These are phyloP conservation scores for Trypanosoma rangeli DNA, from an alignment of 208 protist genomes.

Conservation along the genomic window DNA sequence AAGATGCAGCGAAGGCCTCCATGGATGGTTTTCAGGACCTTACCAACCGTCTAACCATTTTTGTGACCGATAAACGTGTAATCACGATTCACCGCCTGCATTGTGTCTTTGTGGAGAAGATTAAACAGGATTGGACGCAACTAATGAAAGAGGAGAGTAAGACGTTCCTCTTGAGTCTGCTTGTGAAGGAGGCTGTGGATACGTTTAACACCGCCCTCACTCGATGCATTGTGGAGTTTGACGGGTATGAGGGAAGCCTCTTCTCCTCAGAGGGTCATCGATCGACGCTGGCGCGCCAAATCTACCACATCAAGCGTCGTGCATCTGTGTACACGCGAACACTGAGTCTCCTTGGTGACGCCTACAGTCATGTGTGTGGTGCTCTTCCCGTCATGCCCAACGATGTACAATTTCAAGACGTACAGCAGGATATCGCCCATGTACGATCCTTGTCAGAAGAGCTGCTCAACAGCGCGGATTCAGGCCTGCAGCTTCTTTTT, in stretches of 20 bases:
- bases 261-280: slow-evolving; percentile 54
- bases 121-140: slow-evolving; percentile 54
- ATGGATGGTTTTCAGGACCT: slow-evolving; percentile 74
- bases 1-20: slow-evolving; percentile 36
- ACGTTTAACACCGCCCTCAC: slow-evolving; percentile 61
- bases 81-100: slow-evolving; percentile 77
- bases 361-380: slow-evolving; percentile 56
- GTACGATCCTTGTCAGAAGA: slow-evolving; percentile 69
- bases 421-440: slow-evolving; percentile 71
- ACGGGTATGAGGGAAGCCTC: slow-evolving; percentile 64
- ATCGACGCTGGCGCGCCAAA: slow-evolving; percentile 57
- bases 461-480: slow-evolving; percentile 71
- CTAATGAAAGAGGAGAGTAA: slow-evolving; percentile 5
- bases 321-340: slow-evolving; percentile 70
- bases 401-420: slow-evolving; percentile 69
- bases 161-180: slow-evolving; percentile 49
- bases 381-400: slow-evolving; percentile 39
- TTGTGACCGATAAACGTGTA: slow-evolving; percentile 35
- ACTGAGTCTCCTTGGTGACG: slow-evolving; percentile 66
- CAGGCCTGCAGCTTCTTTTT: slow-evolving; percentile 74
- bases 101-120: slow-evolving; percentile 63
- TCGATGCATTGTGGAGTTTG: slow-evolving; percentile 75
- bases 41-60: slow-evolving; percentile 76
- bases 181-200: slow-evolving; percentile 63
- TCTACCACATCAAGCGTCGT: slow-evolving; percentile 84